phyloP scores from a whole-genome alignment of 306 rosid genomes.

The Medicago arabica region DNA sequence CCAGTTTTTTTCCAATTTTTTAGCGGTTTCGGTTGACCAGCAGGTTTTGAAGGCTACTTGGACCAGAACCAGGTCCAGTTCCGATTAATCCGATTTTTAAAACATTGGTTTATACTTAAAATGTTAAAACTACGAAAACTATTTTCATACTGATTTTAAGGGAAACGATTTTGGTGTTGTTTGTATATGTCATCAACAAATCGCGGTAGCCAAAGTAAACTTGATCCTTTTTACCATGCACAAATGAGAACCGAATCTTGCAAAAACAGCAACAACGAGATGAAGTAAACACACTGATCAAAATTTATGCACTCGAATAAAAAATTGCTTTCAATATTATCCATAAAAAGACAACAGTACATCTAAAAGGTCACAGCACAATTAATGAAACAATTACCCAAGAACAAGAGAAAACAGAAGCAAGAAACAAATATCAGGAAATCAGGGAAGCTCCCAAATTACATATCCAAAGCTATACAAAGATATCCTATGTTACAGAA shows the following conservation, averaged over 20 bases:
- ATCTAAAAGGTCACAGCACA: slow-evolving; percentile 73
- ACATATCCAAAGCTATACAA: slow-evolving; percentile 82
- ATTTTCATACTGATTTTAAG: too few relatives aligned
- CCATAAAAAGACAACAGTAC: slow-evolving; percentile 48
- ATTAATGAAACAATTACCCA: slow-evolving; percentile 63
- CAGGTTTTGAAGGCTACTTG: too few relatives aligned
- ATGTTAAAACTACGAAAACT: too few relatives aligned
- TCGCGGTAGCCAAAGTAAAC: too few relatives aligned
- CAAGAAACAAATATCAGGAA: slow-evolving; percentile 57
- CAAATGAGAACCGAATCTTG: neutral
- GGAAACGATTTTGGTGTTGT: too few relatives aligned
- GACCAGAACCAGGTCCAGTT: too few relatives aligned
- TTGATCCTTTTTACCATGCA: too few relatives aligned
- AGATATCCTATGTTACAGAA: slow-evolving; percentile 86
- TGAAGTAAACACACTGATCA: slow-evolving; percentile 44
- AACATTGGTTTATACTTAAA: too few relatives aligned
- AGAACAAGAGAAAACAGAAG: slow-evolving; percentile 45
- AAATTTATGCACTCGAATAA: slow-evolving; percentile 74
- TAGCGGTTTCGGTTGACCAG: too few relatives aligned
- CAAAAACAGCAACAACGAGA: neutral
- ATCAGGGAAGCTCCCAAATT: slow-evolving; percentile 68
- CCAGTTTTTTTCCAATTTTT: too few relatives aligned
- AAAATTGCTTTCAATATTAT: slow-evolving; percentile 51
- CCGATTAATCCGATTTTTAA: too few relatives aligned
- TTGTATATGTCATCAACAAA: too few relatives aligned